These are phyloP conservation scores for Cicer cuneatum DNA, from an alignment of 306 rosid genomes.

Conservation along the genomic window DNA sequence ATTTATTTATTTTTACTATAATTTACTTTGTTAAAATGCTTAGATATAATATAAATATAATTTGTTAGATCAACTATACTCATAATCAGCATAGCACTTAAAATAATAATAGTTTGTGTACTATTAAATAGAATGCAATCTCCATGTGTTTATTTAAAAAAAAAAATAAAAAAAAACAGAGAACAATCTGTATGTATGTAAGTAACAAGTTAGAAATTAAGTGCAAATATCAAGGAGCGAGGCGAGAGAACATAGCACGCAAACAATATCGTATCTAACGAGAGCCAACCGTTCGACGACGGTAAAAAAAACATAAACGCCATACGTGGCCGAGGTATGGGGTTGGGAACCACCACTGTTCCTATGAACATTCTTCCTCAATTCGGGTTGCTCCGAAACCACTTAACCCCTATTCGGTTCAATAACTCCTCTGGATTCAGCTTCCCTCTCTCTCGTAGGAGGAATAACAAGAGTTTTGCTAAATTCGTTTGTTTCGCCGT, in stretches of 20 bases:
- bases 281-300: constrained; percentile 46
- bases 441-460: constrained; percentile 33
- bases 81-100: too few species aligned
- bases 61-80: too few species aligned
- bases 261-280: constrained; percentile 38
- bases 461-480: constrained; percentile 26
- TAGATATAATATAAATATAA: too few species aligned
- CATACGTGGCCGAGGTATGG: constrained; percentile 52
- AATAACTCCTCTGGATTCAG: constrained; percentile 42
- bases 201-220: not conserved
- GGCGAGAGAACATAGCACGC: not conserved
- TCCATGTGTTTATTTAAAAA: too few species aligned
- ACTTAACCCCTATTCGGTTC: constrained; percentile 46
- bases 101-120: too few species aligned
- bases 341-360: constrained; percentile 65
- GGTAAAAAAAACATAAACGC: not conserved
- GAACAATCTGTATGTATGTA: too few species aligned
- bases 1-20: too few species aligned
- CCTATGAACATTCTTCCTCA: constrained; percentile 58
- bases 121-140: too few species aligned
- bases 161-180: too few species aligned
- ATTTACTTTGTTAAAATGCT: too few species aligned
- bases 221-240: not conserved
- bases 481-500: constrained; percentile 68
- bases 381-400: constrained; percentile 48